Conservation (phyloP, 2,329 filamentous ascomycete species). For the Fusarium luffae region DNA sequence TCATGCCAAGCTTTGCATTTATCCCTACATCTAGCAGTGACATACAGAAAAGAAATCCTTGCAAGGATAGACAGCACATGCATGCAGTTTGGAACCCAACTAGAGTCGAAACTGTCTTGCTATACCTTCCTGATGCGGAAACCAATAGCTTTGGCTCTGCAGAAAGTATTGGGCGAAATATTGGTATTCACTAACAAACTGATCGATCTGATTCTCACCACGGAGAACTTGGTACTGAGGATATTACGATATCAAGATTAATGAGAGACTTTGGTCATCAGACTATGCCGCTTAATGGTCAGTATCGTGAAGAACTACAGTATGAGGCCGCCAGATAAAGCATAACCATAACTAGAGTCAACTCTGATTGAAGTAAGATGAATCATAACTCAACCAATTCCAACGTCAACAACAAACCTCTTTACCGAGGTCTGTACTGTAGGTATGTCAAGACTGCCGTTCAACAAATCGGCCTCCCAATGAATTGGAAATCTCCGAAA, state of each 20-base stretch:
- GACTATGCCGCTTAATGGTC: neutral
- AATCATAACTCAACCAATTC: neutral
- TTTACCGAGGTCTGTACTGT: neutral
- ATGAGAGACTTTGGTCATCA: neutral
- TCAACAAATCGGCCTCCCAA: conserved; percentile 4
- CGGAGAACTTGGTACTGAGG: neutral
- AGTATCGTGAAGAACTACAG: neutral
- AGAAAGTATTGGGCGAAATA: conserved; percentile 6
- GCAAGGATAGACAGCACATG: conserved; percentile 7
- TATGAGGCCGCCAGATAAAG: neutral
- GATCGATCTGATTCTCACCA: neutral
- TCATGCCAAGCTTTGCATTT: conserved; percentile 13
- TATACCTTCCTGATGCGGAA: conserved; percentile 33
- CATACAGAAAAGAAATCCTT: conserved; percentile 4
- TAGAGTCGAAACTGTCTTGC: neutral
- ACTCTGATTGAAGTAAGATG: neutral
- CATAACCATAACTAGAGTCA: neutral
- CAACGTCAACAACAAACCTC: neutral
- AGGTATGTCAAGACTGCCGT: neutral
- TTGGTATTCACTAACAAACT: neutral
- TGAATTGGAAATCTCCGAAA: conserved; percentile 2
- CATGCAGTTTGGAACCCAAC: conserved; percentile 7
- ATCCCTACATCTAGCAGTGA: conserved; percentile 8
- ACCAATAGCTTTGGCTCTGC: neutral
- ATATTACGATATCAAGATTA: neutral